These are phyloP conservation scores for Cryptomeria japonica DNA, from an alignment of 75 land plant genomes.

Conservation along the genomic window DNA sequence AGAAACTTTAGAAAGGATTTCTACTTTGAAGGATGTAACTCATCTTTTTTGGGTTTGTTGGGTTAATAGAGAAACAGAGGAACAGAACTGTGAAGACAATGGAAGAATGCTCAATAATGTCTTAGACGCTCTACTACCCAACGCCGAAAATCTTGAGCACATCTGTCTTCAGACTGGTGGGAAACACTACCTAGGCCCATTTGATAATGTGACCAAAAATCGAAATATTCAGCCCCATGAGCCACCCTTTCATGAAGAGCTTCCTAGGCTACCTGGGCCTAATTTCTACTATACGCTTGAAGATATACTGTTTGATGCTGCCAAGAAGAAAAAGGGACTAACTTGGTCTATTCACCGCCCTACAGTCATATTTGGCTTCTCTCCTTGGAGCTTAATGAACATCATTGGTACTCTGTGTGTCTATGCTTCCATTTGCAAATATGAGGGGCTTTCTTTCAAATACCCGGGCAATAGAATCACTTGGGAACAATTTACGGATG, in stretches of 20 bases:
- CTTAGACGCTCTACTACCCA: conserved; percentile 54
- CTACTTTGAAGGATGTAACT: conserved; percentile 66
- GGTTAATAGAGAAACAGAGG: conserved; percentile 41
- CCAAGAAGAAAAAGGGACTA: conserved; percentile 25
- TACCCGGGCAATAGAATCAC: conserved; percentile 53
- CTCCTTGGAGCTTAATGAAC: conserved; percentile 69
- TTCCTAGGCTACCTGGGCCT: conserved; percentile 55
- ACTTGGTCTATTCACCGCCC: conserved; percentile 80
- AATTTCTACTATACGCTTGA: conserved; percentile 76
- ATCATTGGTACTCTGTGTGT: conserved; percentile 52
- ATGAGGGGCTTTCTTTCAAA: conserved; percentile 42
- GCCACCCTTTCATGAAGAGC: conserved; percentile 65
- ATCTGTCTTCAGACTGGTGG: conserved; percentile 74
- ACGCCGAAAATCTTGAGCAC: conserved; percentile 59
- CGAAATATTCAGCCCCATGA: conserved; percentile 34
- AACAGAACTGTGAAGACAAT: conserved; percentile 40
- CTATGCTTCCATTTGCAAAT: conserved; percentile 71
- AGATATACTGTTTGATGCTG: conserved; percentile 54
- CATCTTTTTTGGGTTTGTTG: conserved; percentile 80
- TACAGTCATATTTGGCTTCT: conserved; percentile 58
- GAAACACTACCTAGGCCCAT: conserved; percentile 79
- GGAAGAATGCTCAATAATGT: conserved; percentile 61
- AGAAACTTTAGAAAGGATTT: conserved; percentile 52
- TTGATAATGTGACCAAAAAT: conserved; percentile 21
- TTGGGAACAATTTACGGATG: conserved; percentile 62